phyloP scores from a whole-genome alignment of 164 flowering plant genomes.

The Sextonia rubra region DNA sequence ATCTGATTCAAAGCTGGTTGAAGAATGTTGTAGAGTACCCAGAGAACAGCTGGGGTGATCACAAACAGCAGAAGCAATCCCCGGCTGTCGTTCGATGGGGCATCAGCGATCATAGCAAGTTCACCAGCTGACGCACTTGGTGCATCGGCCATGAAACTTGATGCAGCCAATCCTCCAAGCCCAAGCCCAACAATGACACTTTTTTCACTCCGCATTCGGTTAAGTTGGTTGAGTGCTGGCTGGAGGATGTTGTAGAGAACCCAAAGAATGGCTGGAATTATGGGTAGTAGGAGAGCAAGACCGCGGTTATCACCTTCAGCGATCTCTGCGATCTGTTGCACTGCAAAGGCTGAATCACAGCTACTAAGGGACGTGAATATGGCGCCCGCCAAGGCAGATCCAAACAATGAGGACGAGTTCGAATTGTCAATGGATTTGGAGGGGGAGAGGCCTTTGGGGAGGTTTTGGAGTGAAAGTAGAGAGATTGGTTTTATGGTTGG shows the following conservation, averaged over 20 bases:
- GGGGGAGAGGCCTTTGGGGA: constrained; percentile 45
- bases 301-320: constrained; percentile 82
- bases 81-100: constrained; percentile 39
- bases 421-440: constrained; percentile 14
- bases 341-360: constrained; percentile 69
- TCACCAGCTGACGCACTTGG: constrained; percentile 52
- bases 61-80: constrained; percentile 59
- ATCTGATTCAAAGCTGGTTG: constrained; percentile 93
- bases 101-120: constrained; percentile 48
- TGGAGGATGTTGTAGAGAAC: constrained; percentile 81
- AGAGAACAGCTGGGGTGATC: constrained; percentile 54
- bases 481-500: constrained; percentile 41
- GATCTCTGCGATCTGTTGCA: constrained; percentile 52
- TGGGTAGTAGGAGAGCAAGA: constrained; percentile 60
- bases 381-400: constrained; percentile 65
- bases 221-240: constrained; percentile 82
- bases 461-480: constrained; percentile 48
- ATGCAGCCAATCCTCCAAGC: constrained; percentile 47
- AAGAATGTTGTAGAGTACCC: constrained; percentile 68
- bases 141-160: constrained; percentile 30
- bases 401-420: constrained; percentile 19
- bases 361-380: constrained; percentile 48
- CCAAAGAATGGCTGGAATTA: constrained; percentile 87
- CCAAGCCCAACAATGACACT: constrained; percentile 69
- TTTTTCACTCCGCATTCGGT: constrained; percentile 53